Base-by-base conservation (phyloP, 208 protist genomes). In the Trypanosoma mega region DNA sequence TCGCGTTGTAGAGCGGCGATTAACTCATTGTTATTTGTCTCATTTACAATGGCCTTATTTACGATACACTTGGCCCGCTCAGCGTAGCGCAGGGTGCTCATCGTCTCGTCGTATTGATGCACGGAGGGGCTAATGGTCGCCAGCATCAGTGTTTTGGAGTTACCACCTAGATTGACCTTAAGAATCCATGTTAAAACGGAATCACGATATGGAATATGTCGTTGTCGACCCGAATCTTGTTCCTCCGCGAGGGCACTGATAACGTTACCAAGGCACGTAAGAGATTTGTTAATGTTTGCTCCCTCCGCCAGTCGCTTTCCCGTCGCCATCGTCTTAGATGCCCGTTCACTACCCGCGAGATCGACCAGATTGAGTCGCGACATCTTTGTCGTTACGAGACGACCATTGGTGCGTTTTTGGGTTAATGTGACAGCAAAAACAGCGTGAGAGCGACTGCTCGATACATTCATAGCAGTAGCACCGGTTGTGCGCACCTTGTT, bases 381-480 rank as follows among this genome's bases (percentile, higher is more conserved):
- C 67, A 9, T 72, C 72, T 52, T 78, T 64, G 47, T 62, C 60
- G 45, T 59, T 54, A 44, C 48, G 2, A 29, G 54, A 45, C 24
- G 14, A 3, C 45, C 39, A 18, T 33, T 55, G 4, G 63, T 31
- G 26, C 63, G 41, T 58, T 82, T 79, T 59, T 92, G 77, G n/a
- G 72, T 86, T 2, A 97, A 62, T 8, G 76, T 86, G 23, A 98
- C 76, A 27, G 78, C 80, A 48, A 98, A 94, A 14, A 98, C 72
- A 11, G 94, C 82, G 68, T 98, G 96, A 1, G 80, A 87, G 46
- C 96, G 83, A 37, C 81, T 93, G 55, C 77, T 91, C 4, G 70
- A 78, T 1, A 68, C 87, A 64, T 98, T 97, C 88, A 98, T 97
- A n/a, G 69, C 70, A 6, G 96, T 98, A 4, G 84, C 74, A 9